These are phyloP conservation scores for Tolypocladium paradoxum DNA, from an alignment of 2,329 filamentous ascomycete species.

Conservation along the genomic window DNA sequence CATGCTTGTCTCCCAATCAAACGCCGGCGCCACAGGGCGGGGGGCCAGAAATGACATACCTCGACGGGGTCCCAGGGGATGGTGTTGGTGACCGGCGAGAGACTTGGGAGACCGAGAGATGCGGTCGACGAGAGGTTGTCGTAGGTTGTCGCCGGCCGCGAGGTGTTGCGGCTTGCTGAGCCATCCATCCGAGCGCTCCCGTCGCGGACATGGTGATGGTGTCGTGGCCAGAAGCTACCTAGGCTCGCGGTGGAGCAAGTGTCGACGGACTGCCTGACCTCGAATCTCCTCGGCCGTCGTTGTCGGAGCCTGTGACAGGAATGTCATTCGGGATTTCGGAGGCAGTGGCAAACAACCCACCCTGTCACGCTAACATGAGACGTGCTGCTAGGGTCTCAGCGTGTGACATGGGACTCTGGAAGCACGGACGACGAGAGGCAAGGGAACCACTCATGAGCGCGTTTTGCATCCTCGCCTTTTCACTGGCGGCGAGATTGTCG, in stretches of 20 bases:
- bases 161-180: neutral
- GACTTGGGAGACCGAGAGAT: neutral
- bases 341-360: neutral
- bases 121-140: neutral
- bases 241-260: neutral
- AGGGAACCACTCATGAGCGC: neutral
- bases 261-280: conserved; percentile 2
- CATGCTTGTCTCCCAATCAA: conserved; percentile 17
- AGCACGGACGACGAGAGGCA: neutral
- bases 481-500: neutral
- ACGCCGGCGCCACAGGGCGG: conserved; percentile 5
- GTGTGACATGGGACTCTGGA: neutral
- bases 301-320: neutral
- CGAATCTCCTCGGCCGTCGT: neutral
- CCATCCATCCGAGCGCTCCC: neutral
- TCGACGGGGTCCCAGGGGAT: neutral
- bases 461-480: neutral
- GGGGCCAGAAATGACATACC: conserved; percentile 19
- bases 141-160: neutral
- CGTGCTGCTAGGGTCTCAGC: neutral
- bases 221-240: conserved; percentile 2
- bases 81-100: neutral
- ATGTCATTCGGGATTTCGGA: conserved; percentile 2
- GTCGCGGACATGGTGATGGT: neutral
- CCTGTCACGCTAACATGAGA: neutral